These are phyloP conservation scores for Myxozyma nipponensis DNA, from an alignment of 805 yeast genomes.

Conservation along the genomic window DNA sequence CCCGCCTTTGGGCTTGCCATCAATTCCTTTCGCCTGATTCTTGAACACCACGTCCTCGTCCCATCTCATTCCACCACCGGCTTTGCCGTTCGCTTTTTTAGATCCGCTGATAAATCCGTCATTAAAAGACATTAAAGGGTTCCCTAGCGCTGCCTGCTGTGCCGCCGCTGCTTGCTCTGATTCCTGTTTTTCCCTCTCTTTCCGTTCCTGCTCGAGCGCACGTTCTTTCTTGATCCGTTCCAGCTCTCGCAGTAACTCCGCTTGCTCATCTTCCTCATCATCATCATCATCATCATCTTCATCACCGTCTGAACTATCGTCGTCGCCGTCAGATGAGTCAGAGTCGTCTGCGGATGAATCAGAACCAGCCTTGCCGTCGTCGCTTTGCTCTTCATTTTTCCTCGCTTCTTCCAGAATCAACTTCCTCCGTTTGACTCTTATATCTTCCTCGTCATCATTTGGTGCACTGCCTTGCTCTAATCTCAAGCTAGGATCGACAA, in stretches of 20 bases:
- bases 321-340: constrained; percentile 12
- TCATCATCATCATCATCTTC: constrained; percentile 30
- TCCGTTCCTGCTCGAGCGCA: constrained; percentile 31
- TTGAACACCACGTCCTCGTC: constrained; percentile 38
- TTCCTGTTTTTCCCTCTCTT: constrained; percentile 26
- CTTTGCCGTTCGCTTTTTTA: background rate
- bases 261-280: constrained; percentile 37
- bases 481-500: constrained; percentile 5
- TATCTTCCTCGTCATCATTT: constrained; percentile 7
- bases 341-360: constrained; percentile 13
- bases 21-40: constrained; percentile 35
- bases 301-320: constrained; percentile 13
- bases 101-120: constrained; percentile 12
- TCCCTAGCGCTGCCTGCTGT: constrained; percentile 34
- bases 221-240: constrained; percentile 38
- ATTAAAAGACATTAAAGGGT: constrained; percentile 33
- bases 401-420: constrained; percentile 25
- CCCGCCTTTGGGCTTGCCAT: constrained; percentile 28
- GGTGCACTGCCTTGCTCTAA: constrained; percentile 5
- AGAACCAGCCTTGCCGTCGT: constrained; percentile 11
- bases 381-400: constrained; percentile 18
- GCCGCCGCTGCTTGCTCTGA: constrained; percentile 27
- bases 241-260: constrained; percentile 35
- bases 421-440: constrained; percentile 16
- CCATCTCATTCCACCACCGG: constrained; percentile 29